Evolutionary conservation across 2,329 filamentous ascomycete genomes (phyloP).

Genomic region (Aureobasidium sp.): DNA sequence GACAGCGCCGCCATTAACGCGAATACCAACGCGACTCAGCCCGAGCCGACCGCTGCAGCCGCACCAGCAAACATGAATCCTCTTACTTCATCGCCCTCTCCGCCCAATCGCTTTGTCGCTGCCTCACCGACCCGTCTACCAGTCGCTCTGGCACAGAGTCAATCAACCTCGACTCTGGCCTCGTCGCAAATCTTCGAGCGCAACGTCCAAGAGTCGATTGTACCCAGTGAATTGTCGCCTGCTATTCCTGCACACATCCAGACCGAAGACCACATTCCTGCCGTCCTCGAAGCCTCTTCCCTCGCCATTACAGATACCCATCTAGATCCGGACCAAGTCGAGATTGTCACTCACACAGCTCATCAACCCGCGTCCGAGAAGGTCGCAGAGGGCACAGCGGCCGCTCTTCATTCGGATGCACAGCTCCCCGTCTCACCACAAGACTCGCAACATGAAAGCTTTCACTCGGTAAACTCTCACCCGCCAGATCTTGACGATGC

Average conservation of each 20-base stretch:
- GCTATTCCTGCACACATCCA: constrained; percentile 91
- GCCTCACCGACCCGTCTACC: neutral
- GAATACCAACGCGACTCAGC: constrained; percentile 15
- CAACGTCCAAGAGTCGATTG: constrained; percentile 75
- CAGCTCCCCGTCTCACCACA: constrained; percentile 16
- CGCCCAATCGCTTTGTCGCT: constrained; percentile 18
- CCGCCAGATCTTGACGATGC: constrained; percentile 45
- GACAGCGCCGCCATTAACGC: constrained; percentile 14
- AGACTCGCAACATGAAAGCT: constrained; percentile 18
- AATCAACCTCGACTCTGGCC: constrained; percentile 61
- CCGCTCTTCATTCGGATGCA: constrained; percentile 17
- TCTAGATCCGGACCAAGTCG: constrained; percentile 79
- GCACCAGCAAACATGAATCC: constrained; percentile 13
- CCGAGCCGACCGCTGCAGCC: neutral
- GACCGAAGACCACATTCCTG: constrained; percentile 88
- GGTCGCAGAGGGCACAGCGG: constrained; percentile 37
- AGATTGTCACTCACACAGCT: constrained; percentile 80
- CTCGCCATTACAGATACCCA: constrained; percentile 83
- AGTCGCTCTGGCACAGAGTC: constrained; percentile 57
- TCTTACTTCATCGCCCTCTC: constrained; percentile 21
- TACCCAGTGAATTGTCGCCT: constrained; percentile 63
- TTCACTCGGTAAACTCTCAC: constrained; percentile 8
- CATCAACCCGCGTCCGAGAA: constrained; percentile 72
- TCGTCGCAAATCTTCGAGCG: constrained; percentile 81
- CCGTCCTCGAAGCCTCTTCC: constrained; percentile 84